Evolutionary conservation across 129 eudicot genomes (phyloP), one percentile per base, ranked within the genome.

Genomic region (Artemisia annua): DNA sequence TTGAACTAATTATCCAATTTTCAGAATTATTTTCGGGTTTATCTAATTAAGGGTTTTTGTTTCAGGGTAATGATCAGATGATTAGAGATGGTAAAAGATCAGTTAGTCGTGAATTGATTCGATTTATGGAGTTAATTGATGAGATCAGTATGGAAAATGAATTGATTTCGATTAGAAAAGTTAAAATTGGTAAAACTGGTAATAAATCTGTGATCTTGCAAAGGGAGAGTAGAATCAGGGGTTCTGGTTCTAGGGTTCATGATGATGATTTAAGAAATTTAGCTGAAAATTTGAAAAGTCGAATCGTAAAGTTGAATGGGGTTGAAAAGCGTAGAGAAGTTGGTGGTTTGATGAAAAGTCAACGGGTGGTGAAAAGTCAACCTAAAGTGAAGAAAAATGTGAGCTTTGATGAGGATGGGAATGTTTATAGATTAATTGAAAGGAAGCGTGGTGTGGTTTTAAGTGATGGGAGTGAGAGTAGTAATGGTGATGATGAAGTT

Each of bases 1-100:
- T n/a, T n/a, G n/a, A n/a, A n/a, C n/a, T n/a, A n/a, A n/a, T n/a
- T n/a, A n/a, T n/a, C n/a, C n/a, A n/a, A n/a, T n/a, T n/a, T n/a
- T n/a, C n/a, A n/a, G n/a, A n/a, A n/a, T n/a, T n/a, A n/a, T n/a
- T n/a, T n/a, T n/a, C n/a, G n/a, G n/a, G n/a, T n/a, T n/a, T 79
- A 48, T 48, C 69, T 51, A 81, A 63, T 69, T 14, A 39, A 71
- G 59, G 71, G 63, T 57, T 75, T 80, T 30, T 78, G 3, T 73
- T 80, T 74, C 83, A 90, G 98, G 92, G 97, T 50, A 82, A 74
- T 78, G 97, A 93, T 84, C 88, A 91, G 44, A 87, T 93, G 97
- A 86, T 90, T 59, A 84, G 96, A 82, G 91, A 90, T 55, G 95
- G 97, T 58, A 93, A 87, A 79, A 81, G 75, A 55, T 86, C 91